Conservation (phyloP, 805 yeast species). For the Wickerhamomyces sydowiorum region DNA sequence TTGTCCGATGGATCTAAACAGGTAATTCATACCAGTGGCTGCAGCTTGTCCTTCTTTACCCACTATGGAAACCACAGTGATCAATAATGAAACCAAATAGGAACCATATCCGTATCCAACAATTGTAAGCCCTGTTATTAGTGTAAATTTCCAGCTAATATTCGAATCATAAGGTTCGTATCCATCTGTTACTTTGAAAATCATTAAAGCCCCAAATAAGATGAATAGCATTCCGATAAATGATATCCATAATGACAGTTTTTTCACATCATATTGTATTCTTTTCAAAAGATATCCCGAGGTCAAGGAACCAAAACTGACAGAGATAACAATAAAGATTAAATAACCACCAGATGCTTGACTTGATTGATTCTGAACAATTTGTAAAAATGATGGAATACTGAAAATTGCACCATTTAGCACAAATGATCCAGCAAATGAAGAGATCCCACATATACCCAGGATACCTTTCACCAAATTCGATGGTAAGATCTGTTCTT, state of each 20-base stretch:
- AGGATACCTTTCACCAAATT: constrained; percentile 29
- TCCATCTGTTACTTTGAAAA: constrained; percentile 1
- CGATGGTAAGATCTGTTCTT: constrained; percentile 31
- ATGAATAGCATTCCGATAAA: not conserved
- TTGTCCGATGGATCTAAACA: constrained; percentile 36
- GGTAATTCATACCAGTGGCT: constrained; percentile 36
- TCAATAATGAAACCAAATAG: constrained; percentile 29
- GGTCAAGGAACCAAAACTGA: constrained; percentile 21
- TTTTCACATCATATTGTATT: not conserved
- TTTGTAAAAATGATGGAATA: constrained; percentile 17
- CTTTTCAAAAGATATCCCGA: constrained; percentile 22
- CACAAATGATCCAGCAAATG: constrained; percentile 1
- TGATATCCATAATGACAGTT: constrained; percentile 2
- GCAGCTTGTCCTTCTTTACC: constrained; percentile 34
- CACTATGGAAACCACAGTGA: constrained; percentile 31
- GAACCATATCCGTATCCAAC: constrained; percentile 33
- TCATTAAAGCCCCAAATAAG: constrained; percentile 3
- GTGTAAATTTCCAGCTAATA: constrained; percentile 10
- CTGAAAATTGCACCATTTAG: constrained; percentile 8
- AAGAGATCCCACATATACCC: constrained; percentile 25
- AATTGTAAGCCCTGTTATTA: constrained; percentile 20
- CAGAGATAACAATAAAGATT: constrained; percentile 26
- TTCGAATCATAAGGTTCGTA: constrained; percentile 6
- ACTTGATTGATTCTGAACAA: constrained; percentile 30
- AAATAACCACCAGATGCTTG: constrained; percentile 30